Base-by-base conservation (phyloP, 805 yeast genomes). In the Spathaspora passalidarum region DNA sequence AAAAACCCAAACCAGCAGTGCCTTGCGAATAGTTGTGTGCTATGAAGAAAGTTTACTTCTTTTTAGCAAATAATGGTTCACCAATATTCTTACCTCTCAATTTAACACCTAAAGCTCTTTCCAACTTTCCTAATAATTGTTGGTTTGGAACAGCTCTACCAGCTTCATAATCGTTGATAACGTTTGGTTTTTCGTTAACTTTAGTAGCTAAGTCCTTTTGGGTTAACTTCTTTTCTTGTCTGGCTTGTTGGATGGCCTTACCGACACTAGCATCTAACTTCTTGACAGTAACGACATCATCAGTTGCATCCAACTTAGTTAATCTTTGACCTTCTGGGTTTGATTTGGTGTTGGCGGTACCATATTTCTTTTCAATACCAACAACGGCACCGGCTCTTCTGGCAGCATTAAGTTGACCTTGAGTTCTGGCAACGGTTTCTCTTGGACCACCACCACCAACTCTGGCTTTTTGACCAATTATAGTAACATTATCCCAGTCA, bases 71-170 rank as follows among this genome's bases (percentile, higher is more conserved):
- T 55, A 94, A 76, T 26, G 98, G 96, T 59, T 84, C 82, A 52
- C 99, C 99, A 60, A 94, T 86, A 68, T 84, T 86, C 75, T 92
- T 91, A 63, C 99, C 99, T 74, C 98, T 82, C 63, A 94, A 81
- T 73, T 90, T 94, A 53, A 94, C 86, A 55, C 98, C 98, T 58
- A 94, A 76, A 36, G 86, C 95, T 69, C 97, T 81, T 75, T 94
- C 98, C 66, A 94, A 72, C 75, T 94, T 94, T 45, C 86, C 91
- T 60, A 94, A 78, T 44, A 94, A 69, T 71, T 91, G 98, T 75
- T 94, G 99, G 75, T 88, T 91, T 48, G 99, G 99, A 55, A 86
- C 81, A 38, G 96, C 99, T 64, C 96, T 83, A 49, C 96, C 97
- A 46, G 96, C 88, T 75, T 94, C 99, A 69, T 94, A 94, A 63